Base-by-base conservation (phyloP, 441 rosid genomes). In the Adansonia madagascariensis region DNA sequence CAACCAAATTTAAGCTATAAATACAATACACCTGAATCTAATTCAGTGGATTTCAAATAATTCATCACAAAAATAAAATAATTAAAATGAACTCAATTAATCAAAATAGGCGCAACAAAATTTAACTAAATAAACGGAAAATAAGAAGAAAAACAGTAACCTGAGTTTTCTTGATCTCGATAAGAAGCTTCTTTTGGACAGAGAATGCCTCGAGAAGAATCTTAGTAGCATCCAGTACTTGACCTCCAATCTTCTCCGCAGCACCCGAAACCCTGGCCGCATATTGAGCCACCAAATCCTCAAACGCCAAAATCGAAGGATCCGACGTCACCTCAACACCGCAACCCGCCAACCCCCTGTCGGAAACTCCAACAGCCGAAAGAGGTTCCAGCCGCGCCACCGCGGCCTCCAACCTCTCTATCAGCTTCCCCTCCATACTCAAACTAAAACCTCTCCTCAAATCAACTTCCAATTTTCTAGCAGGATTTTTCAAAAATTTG, bases 241-340 rank as follows among this genome's bases (percentile, higher is more conserved):
- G 87, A 43, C 98, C 99, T 65, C 99, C 97, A 80, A 95, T 92
- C 84, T 89, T 91, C 89, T 88, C 94, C 6, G 98, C 97, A 35
- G 93, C 93, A 20, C n/a, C 53, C 18, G 83, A 78, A 80, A 86
- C 90, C 88, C 87, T 90, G 75, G 85, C 86, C 4, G 91, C 80
- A 59, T 82, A 87, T 81, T 89, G 84, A 66, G 83, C 78, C 74
- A 86, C 86, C 74, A 92, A 77, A 83, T 91, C 94, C 39, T 89
- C 92, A 63, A 88, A 94, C 64, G 99, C 98, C 79, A 79, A 8
- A 82, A 92, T 90, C 77, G 93, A 81, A 39, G 95, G 97, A 88
- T 92, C 98, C 77, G 86, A 66, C 46, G 84, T 59, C 71, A 82
- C 80, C 20, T 70, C 76, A 77, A 63, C 84, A 43, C 75, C 85